Base-by-base conservation (phyloP, 768 basidiomycete genomes). In the Boletales sp. region DNA sequence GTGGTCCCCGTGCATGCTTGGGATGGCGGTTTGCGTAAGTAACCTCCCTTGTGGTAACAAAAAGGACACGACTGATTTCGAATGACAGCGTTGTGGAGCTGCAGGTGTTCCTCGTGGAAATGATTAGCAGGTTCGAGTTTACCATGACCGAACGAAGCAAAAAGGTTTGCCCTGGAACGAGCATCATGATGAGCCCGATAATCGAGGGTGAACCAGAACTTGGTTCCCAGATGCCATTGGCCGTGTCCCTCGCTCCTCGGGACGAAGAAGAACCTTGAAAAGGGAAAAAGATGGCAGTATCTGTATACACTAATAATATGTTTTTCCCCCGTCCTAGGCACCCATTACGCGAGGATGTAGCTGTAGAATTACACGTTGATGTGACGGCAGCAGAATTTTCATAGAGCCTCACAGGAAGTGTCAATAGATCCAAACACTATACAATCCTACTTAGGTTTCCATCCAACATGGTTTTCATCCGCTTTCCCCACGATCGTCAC, bases 81-180 rank as follows among this genome's bases (percentile, higher is more conserved):
- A 21, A 43, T 17, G 2, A 37, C 55, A 72, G 69, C 5, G 56
- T 82, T 0, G 59, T 74, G 37, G 81, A 85, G 58, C 59, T 83
- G 13, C 83, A 84, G 53, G 71, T 74, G 0, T 81, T 85, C 64
- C 56, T 84, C 17, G 72, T 78, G 19, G 80, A 82, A 56, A 67
- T 81, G 18, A 50, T 83, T 37, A 62, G 71, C 32, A 71, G 75
- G 53, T 81, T 84, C 56, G 76, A 82, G 55, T 79, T 83, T 51
- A 52, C 59, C 34, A 56, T 61, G 47, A 68, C 68, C 15, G 62
- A 67, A 7, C 61, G 57, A 18, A 47, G 57, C 17, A 55, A 63
- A 36, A 57, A 48, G 27, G 48, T 75, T 38, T 48, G 62, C n/a
- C 59, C 68, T 27, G 64, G 66, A 37, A 50, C 61, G 14, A 62